Conservation (phyloP, 345 rosid species). For the Punica granatum region DNA sequence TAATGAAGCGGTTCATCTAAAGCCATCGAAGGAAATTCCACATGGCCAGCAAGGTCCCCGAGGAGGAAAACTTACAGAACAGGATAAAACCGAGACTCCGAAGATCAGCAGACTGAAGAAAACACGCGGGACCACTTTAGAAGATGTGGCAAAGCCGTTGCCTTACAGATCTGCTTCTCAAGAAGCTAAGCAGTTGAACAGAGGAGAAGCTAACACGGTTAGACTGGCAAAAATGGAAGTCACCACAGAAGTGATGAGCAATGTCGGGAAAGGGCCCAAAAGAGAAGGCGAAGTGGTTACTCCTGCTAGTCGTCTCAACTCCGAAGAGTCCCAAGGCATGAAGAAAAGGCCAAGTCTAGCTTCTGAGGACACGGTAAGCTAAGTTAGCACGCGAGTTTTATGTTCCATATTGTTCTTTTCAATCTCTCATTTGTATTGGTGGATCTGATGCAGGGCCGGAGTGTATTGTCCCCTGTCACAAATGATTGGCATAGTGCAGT, state of each 20-base stretch:
- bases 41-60: not conserved
- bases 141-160: slow-evolving; percentile 11
- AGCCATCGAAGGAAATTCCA: slow-evolving; percentile 16
- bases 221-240: slow-evolving; percentile 18
- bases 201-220: slow-evolving; percentile 18
- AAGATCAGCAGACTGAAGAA: not conserved
- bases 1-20: slow-evolving; percentile 16
- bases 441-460: slow-evolving; percentile 24
- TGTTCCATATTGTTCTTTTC: not conserved
- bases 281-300: slow-evolving; percentile 29
- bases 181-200: slow-evolving; percentile 21
- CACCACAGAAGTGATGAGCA: slow-evolving; percentile 17
- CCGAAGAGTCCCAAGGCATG: slow-evolving; percentile 18
- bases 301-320: slow-evolving; percentile 8
- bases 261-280: slow-evolving; percentile 16
- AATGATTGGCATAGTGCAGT: slow-evolving; percentile 25
- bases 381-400: not conserved
- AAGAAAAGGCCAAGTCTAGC: slow-evolving; percentile 23
- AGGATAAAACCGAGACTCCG: not conserved
- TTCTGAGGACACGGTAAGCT: slow-evolving; percentile 40
- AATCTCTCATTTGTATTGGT: not conserved
- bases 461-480: slow-evolving; percentile 9
- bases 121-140: not conserved
- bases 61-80: not conserved
- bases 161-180: not conserved